Percentiles rank a stretch among this genome's conserved stretches.
Conservation (phyloP, 2,329 filamentous ascomycete species). For the Cylindrodendrum hubeiense region DNA sequence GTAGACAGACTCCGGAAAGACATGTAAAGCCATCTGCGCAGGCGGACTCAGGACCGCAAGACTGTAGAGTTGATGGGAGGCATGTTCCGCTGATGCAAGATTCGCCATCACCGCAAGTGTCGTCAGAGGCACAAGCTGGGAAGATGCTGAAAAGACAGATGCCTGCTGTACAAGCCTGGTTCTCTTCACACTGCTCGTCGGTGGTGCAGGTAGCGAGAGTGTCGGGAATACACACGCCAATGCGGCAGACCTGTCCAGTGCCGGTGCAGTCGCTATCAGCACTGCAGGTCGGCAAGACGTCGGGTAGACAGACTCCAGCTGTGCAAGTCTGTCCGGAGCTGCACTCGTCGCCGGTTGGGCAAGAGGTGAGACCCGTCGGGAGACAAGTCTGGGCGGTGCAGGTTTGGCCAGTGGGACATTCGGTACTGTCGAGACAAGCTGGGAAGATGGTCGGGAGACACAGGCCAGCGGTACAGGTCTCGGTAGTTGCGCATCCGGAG, state of each 20-base stretch:
- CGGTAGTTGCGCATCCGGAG: background rate
- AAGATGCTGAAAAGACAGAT: slow-evolving; percentile 1
- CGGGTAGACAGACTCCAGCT: slow-evolving; percentile 3
- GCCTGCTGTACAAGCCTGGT: background rate
- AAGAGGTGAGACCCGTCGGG: too few relatives aligned
- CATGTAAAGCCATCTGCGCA: background rate
- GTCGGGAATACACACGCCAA: slow-evolving; percentile 11
- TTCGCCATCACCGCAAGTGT: background rate
- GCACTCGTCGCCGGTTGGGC: too few relatives aligned
- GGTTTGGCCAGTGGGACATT: slow-evolving; percentile 1
- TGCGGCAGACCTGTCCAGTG: background rate
- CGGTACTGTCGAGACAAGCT: background rate
- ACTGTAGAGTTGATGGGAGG: background rate
- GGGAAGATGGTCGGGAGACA: slow-evolving; percentile 2
- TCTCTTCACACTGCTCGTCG: background rate
- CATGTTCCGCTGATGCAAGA: background rate
- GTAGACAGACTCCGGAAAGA: background rate
- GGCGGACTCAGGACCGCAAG: background rate
- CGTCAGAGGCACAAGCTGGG: background rate
- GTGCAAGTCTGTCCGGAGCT: too few relatives aligned
- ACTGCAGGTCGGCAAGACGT: background rate
- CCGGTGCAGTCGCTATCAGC: background rate
- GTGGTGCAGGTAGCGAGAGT: background rate
- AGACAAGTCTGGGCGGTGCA: too few relatives aligned
- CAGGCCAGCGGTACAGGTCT: background rate